Percentiles rank a stretch among this genome's conserved stretches.
phyloP scores from a whole-genome alignment of 2,329 filamentous ascomycete genomes.

The Aspergillus persii region DNA sequence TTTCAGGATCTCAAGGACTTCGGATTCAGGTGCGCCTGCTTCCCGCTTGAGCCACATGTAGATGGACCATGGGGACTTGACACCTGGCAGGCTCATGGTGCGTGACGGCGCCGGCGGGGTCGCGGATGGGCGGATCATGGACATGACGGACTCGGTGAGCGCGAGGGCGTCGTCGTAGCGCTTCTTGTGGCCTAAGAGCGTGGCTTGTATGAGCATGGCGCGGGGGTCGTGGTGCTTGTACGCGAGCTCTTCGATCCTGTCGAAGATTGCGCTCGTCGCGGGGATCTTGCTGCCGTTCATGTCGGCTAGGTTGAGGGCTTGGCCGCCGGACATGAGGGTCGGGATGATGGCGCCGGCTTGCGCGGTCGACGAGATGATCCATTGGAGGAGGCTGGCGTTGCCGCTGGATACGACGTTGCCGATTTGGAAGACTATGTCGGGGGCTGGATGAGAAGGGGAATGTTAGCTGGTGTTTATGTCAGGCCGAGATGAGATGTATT shows the following conservation, averaged over 20 bases:
- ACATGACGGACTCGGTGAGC: slow-evolving; percentile 27
- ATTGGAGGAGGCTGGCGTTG: slow-evolving; percentile 13
- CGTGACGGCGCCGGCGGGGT: neutral
- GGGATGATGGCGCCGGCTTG: slow-evolving; percentile 21
- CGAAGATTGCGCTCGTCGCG: slow-evolving; percentile 11
- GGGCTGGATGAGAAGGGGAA: slow-evolving; percentile 12
- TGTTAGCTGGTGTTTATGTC: slow-evolving; percentile 2
- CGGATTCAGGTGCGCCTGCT: too few species aligned
- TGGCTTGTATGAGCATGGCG: slow-evolving; percentile 30
- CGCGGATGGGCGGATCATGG: slow-evolving; percentile 18
- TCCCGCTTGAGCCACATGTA: slow-evolving; percentile 22
- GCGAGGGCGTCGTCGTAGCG: slow-evolving; percentile 20
- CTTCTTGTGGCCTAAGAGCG: slow-evolving; percentile 23
- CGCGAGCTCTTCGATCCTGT: slow-evolving; percentile 24
- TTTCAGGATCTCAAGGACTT: slow-evolving; percentile 10
- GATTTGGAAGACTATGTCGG: slow-evolving; percentile 26
- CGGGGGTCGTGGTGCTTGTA: slow-evolving; percentile 23
- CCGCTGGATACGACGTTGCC: slow-evolving; percentile 10
- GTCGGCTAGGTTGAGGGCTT: slow-evolving; percentile 6
- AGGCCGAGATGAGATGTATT: too few species aligned
- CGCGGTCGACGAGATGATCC: slow-evolving; percentile 21
- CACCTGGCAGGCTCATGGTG: neutral
- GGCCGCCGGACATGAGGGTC: slow-evolving; percentile 13
- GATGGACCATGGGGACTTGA: slow-evolving; percentile 29
- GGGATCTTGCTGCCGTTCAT: neutral